phyloP scores from a whole-genome alignment of 1,139 yeast species.

The Yamadazyma sp. region DNA sequence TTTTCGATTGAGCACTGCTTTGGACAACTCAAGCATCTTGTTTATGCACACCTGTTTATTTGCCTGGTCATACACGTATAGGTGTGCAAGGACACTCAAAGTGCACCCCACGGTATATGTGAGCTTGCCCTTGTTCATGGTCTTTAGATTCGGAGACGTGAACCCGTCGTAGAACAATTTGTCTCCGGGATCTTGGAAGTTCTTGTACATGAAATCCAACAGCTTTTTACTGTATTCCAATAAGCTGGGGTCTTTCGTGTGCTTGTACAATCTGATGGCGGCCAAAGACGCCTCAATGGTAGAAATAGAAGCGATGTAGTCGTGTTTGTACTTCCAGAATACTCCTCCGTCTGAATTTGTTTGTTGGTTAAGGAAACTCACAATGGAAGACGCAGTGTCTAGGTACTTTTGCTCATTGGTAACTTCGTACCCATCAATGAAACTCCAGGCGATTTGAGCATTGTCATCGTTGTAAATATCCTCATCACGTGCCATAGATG shows the following conservation, averaged over 20 bases:
- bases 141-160: conserved; percentile 36
- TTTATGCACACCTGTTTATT: conserved; percentile 12
- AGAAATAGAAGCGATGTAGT: conserved; percentile 35
- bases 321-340: conserved; percentile 23
- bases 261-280: conserved; percentile 27
- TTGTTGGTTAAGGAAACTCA: conserved; percentile 16
- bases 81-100: conserved; percentile 22
- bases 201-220: conserved; percentile 25
- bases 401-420: conserved; percentile 17
- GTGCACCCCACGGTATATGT: conserved; percentile 36
- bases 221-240: conserved; percentile 24
- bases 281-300: conserved; percentile 35
- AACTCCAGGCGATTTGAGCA: conserved; percentile 34
- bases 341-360: conserved; percentile 31
- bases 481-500: conserved; percentile 23
- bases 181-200: conserved; percentile 28
- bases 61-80: conserved; percentile 14
- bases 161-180: conserved; percentile 33
- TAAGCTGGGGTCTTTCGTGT: conserved; percentile 19
- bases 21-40: conserved; percentile 11
- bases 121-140: conserved; percentile 32
- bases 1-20: conserved; percentile 16
- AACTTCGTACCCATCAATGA: conserved; percentile 24
- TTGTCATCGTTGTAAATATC: conserved; percentile 38
- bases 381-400: conserved; percentile 17